These are phyloP conservation scores for Cryptococcus deneoformans DNA, from an alignment of 1,284 basidiomycete species.

Conservation along the genomic window DNA sequence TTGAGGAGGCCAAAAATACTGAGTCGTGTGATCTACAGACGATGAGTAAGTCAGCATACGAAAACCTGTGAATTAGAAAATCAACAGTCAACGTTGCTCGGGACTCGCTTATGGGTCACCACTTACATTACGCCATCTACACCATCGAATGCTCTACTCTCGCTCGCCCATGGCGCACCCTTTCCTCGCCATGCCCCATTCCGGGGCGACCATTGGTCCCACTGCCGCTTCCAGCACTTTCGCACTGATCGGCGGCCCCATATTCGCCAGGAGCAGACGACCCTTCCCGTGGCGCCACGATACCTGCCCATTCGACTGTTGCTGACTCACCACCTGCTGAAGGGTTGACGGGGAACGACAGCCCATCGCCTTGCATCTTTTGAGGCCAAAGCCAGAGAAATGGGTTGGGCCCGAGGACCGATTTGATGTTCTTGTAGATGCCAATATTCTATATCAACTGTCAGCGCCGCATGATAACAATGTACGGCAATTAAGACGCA, in stretches of 20 bases:
- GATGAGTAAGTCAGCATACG: too few species aligned
- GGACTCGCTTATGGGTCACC: constrained; percentile 32
- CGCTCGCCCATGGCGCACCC: constrained; percentile 1
- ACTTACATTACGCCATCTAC: constrained; percentile 10
- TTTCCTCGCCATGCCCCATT: constrained; percentile 7
- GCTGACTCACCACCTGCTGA: constrained; percentile 72
- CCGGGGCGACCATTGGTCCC: constrained; percentile 11
- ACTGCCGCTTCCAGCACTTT: constrained; percentile 9
- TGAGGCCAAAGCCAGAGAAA: constrained; percentile 75
- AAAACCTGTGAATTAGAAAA: not conserved
- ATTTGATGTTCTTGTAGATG: constrained; percentile 63
- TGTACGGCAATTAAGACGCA: constrained; percentile 49
- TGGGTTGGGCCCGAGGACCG: constrained; percentile 71
- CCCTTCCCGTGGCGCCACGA: constrained; percentile 25
- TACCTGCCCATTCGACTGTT: constrained; percentile 43
- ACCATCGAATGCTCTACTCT: constrained; percentile 18
- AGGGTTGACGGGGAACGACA: constrained; percentile 68
- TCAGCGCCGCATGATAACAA: too few species aligned
- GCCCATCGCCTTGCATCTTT: constrained; percentile 63
- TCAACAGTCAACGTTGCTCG: not conserved
- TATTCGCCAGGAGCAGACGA: constrained; percentile 8
- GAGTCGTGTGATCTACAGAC: constrained; percentile 20
- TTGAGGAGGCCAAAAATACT: constrained; percentile 55
- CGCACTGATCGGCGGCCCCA: constrained; percentile 1
- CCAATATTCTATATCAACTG: constrained; percentile 66